Conservation (phyloP, 192 early-diverging fungal genomes). For the Backusella morwellensis region DNA sequence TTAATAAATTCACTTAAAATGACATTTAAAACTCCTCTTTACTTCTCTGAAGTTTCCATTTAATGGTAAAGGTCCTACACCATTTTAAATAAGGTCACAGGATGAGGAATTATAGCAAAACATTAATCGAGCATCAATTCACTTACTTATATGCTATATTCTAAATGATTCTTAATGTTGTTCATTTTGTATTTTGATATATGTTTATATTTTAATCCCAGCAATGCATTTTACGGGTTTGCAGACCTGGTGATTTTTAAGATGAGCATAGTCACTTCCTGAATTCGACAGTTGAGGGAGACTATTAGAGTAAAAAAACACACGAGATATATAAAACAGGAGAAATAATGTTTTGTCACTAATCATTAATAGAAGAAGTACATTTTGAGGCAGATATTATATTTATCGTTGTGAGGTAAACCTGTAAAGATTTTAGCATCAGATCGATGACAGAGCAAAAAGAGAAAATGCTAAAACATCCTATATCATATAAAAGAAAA, state of each 20-base stretch:
- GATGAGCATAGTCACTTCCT: neutral
- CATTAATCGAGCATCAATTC: neutral
- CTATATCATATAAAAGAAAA: neutral
- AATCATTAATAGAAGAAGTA: neutral
- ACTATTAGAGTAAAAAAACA: neutral
- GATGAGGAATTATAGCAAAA: neutral
- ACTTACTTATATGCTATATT: neutral
- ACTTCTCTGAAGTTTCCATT: neutral
- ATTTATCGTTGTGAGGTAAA: neutral
- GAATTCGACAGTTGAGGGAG: neutral
- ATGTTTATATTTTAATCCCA: neutral
- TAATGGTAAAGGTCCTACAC: neutral
- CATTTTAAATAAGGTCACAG: neutral
- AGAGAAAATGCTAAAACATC: neutral
- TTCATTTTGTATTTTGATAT: neutral
- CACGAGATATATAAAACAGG: neutral
- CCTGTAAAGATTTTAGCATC: neutral
- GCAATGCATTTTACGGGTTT: neutral
- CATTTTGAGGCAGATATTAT: neutral
- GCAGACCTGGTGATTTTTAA: neutral
- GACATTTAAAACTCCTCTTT: neutral
- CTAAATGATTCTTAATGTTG: neutral
- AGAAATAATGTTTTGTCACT: neutral
- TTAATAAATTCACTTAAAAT: neutral
- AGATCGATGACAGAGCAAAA: neutral